Percentiles rank a stretch among this genome's conserved stretches.
These are phyloP conservation scores for Wickerhamiella bombiphila DNA, from an alignment of 805 yeast genomes.

Conservation along the genomic window DNA sequence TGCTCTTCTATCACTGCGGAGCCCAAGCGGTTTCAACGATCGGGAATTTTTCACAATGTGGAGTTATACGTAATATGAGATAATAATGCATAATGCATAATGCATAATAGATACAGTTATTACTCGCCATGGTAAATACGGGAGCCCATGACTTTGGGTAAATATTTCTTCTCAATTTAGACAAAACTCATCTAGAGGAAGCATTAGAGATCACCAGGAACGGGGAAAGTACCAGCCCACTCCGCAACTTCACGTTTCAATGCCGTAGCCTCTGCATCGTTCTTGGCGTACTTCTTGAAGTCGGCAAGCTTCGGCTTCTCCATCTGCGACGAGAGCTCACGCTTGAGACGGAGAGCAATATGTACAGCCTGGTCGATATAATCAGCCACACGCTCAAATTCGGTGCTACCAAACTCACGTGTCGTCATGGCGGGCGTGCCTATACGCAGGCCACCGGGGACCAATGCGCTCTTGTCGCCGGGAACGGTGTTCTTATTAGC, in stretches of 20 bases:
- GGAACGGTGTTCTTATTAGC: constrained; percentile 94
- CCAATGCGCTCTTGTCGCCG: constrained; percentile 88
- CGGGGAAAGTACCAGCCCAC: constrained; percentile 69
- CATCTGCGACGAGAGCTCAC: constrained; percentile 51
- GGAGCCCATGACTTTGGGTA: no score
- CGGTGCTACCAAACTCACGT: constrained; percentile 70
- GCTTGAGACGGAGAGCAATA: constrained; percentile 48
- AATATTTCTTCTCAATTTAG: no score
- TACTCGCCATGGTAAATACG: no score
- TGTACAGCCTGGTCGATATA: constrained; percentile 69
- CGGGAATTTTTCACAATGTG: no score
- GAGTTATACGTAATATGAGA: not conserved
- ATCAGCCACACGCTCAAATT: constrained; percentile 65
- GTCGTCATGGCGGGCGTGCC: constrained; percentile 99
- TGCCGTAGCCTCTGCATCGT: constrained; percentile 39
- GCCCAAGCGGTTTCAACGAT: no score
- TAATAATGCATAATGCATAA: no score
- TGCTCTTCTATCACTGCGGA: no score
- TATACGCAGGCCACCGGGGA: constrained; percentile 91
- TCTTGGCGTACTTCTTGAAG: constrained; percentile 55
- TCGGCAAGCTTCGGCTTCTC: constrained; percentile 40
- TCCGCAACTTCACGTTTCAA: constrained; percentile 51
- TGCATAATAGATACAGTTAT: no score
- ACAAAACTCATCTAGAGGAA: no score
- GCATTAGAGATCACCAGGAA: constrained; percentile 39